Evolutionary conservation across 257 asterid genomes (phyloP).

Genomic region (Solanum sejunctum): DNA sequence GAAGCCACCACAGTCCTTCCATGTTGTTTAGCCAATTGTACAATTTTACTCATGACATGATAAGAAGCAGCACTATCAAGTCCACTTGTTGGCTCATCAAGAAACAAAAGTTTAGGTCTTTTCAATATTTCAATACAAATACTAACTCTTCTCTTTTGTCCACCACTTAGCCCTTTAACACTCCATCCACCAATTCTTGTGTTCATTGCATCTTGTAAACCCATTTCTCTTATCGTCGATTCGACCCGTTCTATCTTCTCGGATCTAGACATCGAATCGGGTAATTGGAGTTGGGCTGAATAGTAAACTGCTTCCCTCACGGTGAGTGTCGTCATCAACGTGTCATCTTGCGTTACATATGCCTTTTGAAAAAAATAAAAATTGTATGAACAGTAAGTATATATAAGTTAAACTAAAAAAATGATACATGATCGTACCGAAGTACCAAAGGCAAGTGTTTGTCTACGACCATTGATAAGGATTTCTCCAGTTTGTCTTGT

Average conservation of each 20-base stretch:
- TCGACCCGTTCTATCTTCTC: conserved; percentile 40
- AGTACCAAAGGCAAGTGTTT: conserved; percentile 51
- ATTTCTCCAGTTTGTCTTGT: conserved; percentile 46
- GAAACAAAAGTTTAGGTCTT: conserved; percentile 38
- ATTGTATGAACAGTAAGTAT: no score
- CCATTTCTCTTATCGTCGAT: conserved; percentile 37
- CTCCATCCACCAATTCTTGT: conserved; percentile 59
- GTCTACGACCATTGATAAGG: conserved; percentile 46
- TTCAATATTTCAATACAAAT: conserved; percentile 49
- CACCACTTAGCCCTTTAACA: conserved; percentile 56
- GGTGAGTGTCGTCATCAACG: conserved; percentile 39
- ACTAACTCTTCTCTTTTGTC: conserved; percentile 54
- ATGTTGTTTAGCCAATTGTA: conserved; percentile 23
- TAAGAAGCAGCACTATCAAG: conserved; percentile 51
- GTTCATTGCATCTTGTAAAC: conserved; percentile 33
- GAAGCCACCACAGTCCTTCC: conserved; percentile 28
- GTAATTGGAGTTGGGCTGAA: conserved; percentile 51
- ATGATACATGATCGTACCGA: conserved; percentile 19
- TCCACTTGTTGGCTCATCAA: conserved; percentile 56
- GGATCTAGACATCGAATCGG: conserved; percentile 26
- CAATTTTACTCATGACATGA: conserved; percentile 36
- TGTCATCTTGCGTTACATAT: conserved; percentile 59
- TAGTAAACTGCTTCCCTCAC: conserved; percentile 45
- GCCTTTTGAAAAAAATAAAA: conserved; percentile 5
- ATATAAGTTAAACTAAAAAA: background rate